Conservation (phyloP, 208 protist species). For the Leishmania gerbilli region DNA sequence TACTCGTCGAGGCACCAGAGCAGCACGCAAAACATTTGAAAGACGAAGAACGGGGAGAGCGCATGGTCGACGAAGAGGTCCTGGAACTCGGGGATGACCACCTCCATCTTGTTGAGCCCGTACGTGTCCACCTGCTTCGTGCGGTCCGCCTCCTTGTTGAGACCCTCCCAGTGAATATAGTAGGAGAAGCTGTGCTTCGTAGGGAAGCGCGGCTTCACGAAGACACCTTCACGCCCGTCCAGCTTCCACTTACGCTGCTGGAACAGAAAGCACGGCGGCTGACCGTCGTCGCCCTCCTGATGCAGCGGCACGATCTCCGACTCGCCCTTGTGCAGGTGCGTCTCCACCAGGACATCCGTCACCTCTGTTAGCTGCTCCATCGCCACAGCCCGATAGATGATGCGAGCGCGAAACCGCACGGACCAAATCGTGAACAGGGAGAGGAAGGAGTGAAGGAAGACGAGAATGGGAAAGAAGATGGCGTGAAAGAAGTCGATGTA, state of each 20-base stretch:
- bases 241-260: conserved; percentile 92
- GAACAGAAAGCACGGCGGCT: conserved; percentile 84
- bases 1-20: conserved; percentile 98
- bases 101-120: conserved; percentile 91
- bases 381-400: conserved; percentile 59
- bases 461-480: conserved; percentile 72
- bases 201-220: conserved; percentile 88
- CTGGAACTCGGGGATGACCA: conserved; percentile 96
- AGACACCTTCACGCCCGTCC: conserved; percentile 54
- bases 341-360: conserved; percentile 78
- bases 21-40: conserved; percentile 98
- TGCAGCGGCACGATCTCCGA: conserved; percentile 83
- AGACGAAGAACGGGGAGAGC: conserved; percentile 98
- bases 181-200: conserved; percentile 75
- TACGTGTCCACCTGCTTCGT: conserved; percentile 68
- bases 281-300: conserved; percentile 51
- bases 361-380: conserved; percentile 47
- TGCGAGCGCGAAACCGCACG: conserved; percentile 72
- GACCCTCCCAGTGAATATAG: conserved; percentile 77
- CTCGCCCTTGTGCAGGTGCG: conserved; percentile 80
- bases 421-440: conserved; percentile 92
- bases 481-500: conserved; percentile 94
- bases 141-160: conserved; percentile 50
- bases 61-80: conserved; percentile 96
- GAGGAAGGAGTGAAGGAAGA: conserved; percentile 86